Conservation (phyloP, 2,329 filamentous ascomycete genomes). For the Pestalotiopsis sp. region DNA sequence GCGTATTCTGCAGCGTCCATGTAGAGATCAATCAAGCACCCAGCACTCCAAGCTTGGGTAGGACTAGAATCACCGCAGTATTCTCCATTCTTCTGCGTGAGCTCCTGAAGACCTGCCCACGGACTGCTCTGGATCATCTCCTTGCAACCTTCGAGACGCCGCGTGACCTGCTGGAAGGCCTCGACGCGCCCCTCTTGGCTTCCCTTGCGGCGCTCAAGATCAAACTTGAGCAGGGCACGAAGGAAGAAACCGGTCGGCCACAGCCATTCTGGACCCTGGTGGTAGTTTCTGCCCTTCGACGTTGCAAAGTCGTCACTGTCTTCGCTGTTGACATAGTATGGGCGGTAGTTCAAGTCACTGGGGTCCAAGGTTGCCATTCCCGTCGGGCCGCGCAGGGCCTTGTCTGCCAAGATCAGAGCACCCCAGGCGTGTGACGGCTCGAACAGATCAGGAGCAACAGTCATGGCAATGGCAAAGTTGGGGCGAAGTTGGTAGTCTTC, state of each 20-base stretch:
- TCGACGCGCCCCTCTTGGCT: slow-evolving; percentile 71
- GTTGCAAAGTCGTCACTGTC: slow-evolving; percentile 91
- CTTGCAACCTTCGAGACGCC: slow-evolving; percentile 81
- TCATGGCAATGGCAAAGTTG: slow-evolving; percentile 96
- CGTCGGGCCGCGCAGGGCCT: slow-evolving; percentile 78
- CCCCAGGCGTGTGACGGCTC: slow-evolving; percentile 75
- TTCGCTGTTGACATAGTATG: slow-evolving; percentile 93
- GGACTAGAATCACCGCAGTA: slow-evolving; percentile 88
- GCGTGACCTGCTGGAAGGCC: slow-evolving; percentile 92
- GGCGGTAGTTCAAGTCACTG: slow-evolving; percentile 87
- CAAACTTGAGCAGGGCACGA: slow-evolving; percentile 87
- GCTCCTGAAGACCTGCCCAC: slow-evolving; percentile 90
- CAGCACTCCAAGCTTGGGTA: slow-evolving; percentile 95
- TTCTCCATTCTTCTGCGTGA: slow-evolving; percentile 88
- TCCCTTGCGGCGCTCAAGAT: slow-evolving; percentile 68
- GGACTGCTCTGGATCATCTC: slow-evolving; percentile 76
- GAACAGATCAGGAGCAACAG: slow-evolving; percentile 88
- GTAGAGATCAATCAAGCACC: slow-evolving; percentile 93
- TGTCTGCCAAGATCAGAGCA: slow-evolving; percentile 80
- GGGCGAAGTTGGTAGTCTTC: slow-evolving; percentile 95
- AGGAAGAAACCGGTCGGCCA: slow-evolving; percentile 98
- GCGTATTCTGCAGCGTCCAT: slow-evolving; percentile 73
- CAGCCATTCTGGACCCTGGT: slow-evolving; percentile 96
- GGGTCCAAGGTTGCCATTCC: slow-evolving; percentile 98
- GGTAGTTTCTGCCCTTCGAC: slow-evolving; percentile 94